Conservation (phyloP, 2,329 filamentous ascomycete genomes). For the Sclerotinia spermophila region DNA sequence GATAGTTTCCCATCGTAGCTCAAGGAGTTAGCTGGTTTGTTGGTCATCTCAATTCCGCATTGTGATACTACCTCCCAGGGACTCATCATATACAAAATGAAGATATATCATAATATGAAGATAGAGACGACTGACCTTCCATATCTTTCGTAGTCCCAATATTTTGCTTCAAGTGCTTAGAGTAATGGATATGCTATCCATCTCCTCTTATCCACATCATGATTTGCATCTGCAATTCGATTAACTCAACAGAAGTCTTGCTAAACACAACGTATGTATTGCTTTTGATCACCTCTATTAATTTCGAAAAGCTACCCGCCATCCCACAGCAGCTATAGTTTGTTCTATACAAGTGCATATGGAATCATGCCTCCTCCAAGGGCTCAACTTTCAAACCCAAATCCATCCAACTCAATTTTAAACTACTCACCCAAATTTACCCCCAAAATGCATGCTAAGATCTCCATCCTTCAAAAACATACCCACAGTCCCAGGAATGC, state of each 20-base stretch:
- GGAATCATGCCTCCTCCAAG: not conserved
- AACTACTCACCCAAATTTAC: not conserved
- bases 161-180: not conserved
- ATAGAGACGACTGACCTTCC: not conserved
- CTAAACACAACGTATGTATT: not conserved
- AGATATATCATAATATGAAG: not conserved
- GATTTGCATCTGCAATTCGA: not conserved
- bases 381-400: too few species aligned
- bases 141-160: not conserved
- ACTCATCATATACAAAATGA: not conserved
- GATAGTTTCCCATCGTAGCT: not conserved
- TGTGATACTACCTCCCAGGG: not conserved
- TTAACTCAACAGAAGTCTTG: not conserved
- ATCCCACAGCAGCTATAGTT: not conserved
- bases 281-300: not conserved
- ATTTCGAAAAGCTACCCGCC: not conserved
- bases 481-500: slow-evolving; percentile 42
- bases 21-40: not conserved
- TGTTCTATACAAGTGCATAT: not conserved
- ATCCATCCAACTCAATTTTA: not conserved
- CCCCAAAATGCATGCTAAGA: not conserved
- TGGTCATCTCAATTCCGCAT: not conserved
- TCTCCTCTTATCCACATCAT: not conserved
- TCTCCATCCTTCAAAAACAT: slow-evolving; percentile 39
- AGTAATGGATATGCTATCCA: not conserved